A percentile compares a stretch with the other conserved stretches of the same genome.
phyloP scores from a whole-genome alignment of 78 protist genomes.

The Chrysochromulina tobinii region DNA sequence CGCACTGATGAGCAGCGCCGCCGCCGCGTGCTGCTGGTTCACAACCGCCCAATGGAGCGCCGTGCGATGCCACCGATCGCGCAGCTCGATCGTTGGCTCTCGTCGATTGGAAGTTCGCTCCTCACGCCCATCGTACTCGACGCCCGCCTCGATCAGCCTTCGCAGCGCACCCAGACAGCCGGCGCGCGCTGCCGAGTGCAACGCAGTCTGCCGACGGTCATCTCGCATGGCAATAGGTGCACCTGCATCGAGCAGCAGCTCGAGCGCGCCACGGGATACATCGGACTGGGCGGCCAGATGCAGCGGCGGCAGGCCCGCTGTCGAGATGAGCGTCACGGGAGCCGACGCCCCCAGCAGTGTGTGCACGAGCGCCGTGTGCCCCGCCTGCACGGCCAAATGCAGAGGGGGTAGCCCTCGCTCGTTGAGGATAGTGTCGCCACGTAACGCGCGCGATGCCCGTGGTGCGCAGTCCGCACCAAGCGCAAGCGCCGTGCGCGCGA shows the following conservation, averaged over 20 bases:
- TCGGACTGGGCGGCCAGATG: not conserved
- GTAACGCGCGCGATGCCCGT: not conserved
- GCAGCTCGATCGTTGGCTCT: not conserved
- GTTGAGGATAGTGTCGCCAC: not conserved
- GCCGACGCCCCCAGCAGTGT: not conserved
- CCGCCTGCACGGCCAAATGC: not conserved
- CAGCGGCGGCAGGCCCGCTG: not conserved
- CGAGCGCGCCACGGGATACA: not conserved
- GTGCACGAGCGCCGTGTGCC: not conserved
- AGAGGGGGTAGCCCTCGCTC: not conserved
- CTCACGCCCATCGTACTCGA: not conserved
- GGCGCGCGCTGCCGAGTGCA: conserved; percentile 5
- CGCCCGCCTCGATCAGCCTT: not conserved
- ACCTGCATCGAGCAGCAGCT: not conserved
- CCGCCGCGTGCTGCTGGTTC: not conserved
- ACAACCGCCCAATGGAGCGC: conserved; percentile 12
- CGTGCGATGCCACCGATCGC: conserved; percentile 34
- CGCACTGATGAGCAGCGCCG: not conserved
- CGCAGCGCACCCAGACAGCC: not conserved
- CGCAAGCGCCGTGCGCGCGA: not conserved
- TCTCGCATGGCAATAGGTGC: not conserved
- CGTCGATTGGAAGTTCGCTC: not conserved
- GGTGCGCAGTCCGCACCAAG: not conserved
- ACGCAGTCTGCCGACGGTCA: not conserved
- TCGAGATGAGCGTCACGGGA: not conserved